Base-by-base conservation (phyloP, 176 grass and related monocot genomes). In the Leersia perrieri region DNA sequence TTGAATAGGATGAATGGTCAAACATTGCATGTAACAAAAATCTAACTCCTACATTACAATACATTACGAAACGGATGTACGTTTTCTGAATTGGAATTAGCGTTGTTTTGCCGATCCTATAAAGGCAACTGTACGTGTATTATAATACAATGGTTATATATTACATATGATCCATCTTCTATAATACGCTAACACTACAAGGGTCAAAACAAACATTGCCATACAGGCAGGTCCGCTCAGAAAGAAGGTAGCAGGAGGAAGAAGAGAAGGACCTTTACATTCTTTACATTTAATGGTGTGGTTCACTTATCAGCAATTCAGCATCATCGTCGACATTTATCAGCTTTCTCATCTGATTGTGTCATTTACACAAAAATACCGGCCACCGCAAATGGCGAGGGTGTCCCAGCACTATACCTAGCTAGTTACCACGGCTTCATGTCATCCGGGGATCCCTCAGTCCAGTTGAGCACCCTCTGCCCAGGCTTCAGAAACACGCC, bases 401-500 rank as follows among this genome's bases (percentile, higher is more conserved):
- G 49, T n/a, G 45, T 3, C 45, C 16, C 1, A 9, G 1, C 49
- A 53, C 49, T 15, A 47, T 53, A 53, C 20, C 3, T 51, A 51
- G 2, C 49, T 22, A 63, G 30, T 57, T 76, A 76, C 74, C 80
- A 83, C 10, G 70, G 80, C 31, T 83, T 53, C 9, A 66, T 18
- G 40, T 83, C 80, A 33, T 28, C 69, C 36, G 45, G 55, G 4
- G 80, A 58, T 22, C 80, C 80, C 33, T 60, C 70, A 11, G 70
- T 75, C 80, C 80, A 83, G 70, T 83, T 74, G 18, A 83, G 45
- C 30, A 74, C 44, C 58, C 74, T 74, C 39, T 74, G 51, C 20
- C 58, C 80, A 1, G 58, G 70, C 26, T 66, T 5, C 22, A 83
- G 18, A 58, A 74, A 74, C 11, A 74, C 27, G 0, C 28, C 67